These are phyloP conservation scores for Flueggea neowawraea DNA, from an alignment of 441 rosid genomes.

Conservation along the genomic window DNA sequence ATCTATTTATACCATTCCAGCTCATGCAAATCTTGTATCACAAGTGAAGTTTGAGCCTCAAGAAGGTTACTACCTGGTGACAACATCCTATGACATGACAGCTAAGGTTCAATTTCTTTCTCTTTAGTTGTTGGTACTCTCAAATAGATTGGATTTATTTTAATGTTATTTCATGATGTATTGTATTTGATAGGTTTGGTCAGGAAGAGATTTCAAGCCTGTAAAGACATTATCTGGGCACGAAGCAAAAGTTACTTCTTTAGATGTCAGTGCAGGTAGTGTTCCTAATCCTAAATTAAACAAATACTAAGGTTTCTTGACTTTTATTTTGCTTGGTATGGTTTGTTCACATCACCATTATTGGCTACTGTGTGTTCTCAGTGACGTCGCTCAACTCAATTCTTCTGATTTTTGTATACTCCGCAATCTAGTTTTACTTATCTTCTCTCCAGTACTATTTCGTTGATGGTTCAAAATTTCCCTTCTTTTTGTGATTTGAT, in stretches of 20 bases:
- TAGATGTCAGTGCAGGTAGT: slow-evolving; percentile 60
- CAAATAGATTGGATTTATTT: too few relatives aligned
- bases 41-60: slow-evolving; percentile 95
- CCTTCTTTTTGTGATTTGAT: too few relatives aligned
- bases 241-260: slow-evolving; percentile 74
- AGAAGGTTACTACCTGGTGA: slow-evolving; percentile 86
- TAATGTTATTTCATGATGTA: slow-evolving; percentile 1
- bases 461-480: too few relatives aligned
- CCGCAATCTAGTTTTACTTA: too few relatives aligned
- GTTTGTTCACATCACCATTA: too few relatives aligned
- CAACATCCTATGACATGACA: slow-evolving; percentile 93
- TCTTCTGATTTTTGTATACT: too few relatives aligned
- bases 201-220: slow-evolving; percentile 85
- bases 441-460: too few relatives aligned
- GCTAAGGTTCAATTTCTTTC: slow-evolving; percentile 54
- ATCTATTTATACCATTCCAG: slow-evolving; percentile 74
- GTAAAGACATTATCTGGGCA: slow-evolving; percentile 77
- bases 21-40: slow-evolving; percentile 88
- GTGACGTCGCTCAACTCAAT: too few relatives aligned
- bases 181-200: slow-evolving; percentile 68
- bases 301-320: background rate
- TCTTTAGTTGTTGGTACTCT: background rate
- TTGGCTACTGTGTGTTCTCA: too few relatives aligned
- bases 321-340: too few relatives aligned
- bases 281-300: slow-evolving; percentile 8